Conservation (phyloP, 106 monocot species). For the Allium cepa region DNA sequence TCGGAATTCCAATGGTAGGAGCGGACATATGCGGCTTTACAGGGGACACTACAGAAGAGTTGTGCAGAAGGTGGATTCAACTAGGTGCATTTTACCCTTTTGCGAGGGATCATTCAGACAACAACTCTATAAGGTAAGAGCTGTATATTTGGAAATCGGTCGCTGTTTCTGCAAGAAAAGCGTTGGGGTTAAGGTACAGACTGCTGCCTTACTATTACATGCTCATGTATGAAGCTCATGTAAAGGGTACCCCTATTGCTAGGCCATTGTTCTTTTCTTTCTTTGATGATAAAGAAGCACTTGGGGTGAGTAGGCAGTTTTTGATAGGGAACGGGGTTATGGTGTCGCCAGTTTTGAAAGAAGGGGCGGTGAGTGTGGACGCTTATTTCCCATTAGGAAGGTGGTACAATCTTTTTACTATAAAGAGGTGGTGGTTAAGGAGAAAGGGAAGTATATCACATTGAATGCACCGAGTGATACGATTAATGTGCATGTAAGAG, state of each 20-base stretch:
- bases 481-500: slow-evolving; percentile 13
- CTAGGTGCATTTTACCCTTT: slow-evolving; percentile 89
- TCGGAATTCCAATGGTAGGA: slow-evolving; percentile 80
- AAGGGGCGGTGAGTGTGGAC: slow-evolving; percentile 4
- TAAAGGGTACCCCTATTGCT: slow-evolving; percentile 61
- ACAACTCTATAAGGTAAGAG: slow-evolving; percentile 27
- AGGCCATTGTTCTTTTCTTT: slow-evolving; percentile 87
- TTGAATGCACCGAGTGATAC: too few species aligned
- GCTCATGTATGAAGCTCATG: slow-evolving; percentile 65
- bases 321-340: slow-evolving; percentile 29
- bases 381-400: slow-evolving; percentile 15
- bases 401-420: too few species aligned
- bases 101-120: slow-evolving; percentile 52
- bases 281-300: slow-evolving; percentile 39
- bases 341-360: slow-evolving; percentile 14
- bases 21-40: slow-evolving; percentile 76
- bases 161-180: slow-evolving; percentile 37
- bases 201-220: slow-evolving; percentile 79
- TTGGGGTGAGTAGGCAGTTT: slow-evolving; percentile 49
- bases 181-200: slow-evolving; percentile 65
- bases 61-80: slow-evolving; percentile 70
- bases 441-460: too few species aligned
- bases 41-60: slow-evolving; percentile 54
- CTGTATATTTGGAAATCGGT: slow-evolving; percentile 72
- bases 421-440: too few species aligned